Percentiles rank a stretch among this genome's conserved stretches.
phyloP scores from a whole-genome alignment of 805 yeast genomes.

The Wickerhamiella galacta region DNA sequence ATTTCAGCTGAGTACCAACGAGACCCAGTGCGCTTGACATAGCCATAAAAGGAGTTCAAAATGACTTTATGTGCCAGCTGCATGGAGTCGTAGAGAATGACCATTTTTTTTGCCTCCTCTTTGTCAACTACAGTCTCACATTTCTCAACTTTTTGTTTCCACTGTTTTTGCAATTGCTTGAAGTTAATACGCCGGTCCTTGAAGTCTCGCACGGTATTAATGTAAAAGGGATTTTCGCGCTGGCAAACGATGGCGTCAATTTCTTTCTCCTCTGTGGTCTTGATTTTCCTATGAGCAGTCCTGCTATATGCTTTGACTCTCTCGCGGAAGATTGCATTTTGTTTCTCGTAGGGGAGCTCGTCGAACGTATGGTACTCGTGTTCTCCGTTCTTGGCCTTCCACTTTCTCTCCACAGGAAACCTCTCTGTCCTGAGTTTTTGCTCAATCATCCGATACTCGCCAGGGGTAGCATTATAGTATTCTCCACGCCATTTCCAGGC shows the following conservation, averaged over 20 bases:
- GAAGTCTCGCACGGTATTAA: conserved; percentile 81
- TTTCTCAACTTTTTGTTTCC: conserved; percentile 67
- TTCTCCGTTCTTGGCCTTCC: background rate
- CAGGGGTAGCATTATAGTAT: conserved; percentile 75
- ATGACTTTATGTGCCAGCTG: conserved; percentile 96
- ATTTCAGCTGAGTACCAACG: conserved; percentile 99
- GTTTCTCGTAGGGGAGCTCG: conserved; percentile 61
- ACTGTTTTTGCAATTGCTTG: conserved; percentile 80
- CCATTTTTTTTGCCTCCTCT: conserved; percentile 91
- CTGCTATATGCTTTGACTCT: conserved; percentile 70
- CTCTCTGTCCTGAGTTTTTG: conserved; percentile 62
- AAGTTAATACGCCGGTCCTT: conserved; percentile 94
- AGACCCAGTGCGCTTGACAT: conserved; percentile 97
- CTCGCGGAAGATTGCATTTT: conserved; percentile 56
- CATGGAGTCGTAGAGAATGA: conserved; percentile 80
- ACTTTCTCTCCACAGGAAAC: conserved; percentile 18
- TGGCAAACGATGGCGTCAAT: conserved; percentile 93
- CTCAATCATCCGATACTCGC: conserved; percentile 80
- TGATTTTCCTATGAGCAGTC: conserved; percentile 68
- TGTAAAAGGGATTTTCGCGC: conserved; percentile 93
- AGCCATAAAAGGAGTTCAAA: conserved; percentile 90
- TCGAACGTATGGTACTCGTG: conserved; percentile 32
- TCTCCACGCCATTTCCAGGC: conserved; percentile 99
- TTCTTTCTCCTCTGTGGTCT: conserved; percentile 67
- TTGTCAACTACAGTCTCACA: conserved; percentile 24